A percentile compares a stretch with the other conserved stretches of the same genome.
Conservation (phyloP, 345 rosid genomes). For the Gossypium ekmanianum region DNA sequence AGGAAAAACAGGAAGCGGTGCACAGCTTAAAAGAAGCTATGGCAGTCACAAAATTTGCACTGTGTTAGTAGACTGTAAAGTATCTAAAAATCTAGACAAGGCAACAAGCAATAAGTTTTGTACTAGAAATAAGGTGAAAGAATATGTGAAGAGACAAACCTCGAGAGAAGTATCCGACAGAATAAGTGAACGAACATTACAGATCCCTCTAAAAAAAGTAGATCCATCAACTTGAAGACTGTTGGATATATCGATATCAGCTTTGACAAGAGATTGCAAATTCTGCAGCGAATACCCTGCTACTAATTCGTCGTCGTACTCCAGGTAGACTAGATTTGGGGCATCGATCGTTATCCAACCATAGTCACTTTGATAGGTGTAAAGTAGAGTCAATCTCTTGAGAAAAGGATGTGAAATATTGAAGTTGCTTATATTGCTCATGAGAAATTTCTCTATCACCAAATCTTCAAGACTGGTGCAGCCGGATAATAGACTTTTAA, state of each 20-base stretch:
- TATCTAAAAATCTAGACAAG: too few relatives aligned
- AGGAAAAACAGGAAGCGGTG: neutral
- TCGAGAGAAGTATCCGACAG: neutral
- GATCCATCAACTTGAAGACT: neutral
- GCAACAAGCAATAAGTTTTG: too few relatives aligned
- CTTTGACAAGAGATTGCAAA: neutral
- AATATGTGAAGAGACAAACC: neutral
- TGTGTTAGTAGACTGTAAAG: neutral
- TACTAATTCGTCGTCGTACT: neutral
- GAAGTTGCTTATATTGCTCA: neutral
- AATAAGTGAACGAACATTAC: neutral
- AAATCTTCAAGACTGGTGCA: neutral
- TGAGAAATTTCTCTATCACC: neutral
- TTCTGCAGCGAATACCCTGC: neutral
- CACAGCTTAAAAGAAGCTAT: neutral
- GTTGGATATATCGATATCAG: neutral
- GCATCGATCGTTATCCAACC: neutral
- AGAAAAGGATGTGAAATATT: neutral
- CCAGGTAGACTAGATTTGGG: neutral
- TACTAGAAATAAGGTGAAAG: too few relatives aligned
- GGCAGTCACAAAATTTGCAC: neutral
- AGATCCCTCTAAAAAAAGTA: neutral
- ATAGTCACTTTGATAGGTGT: too few relatives aligned
- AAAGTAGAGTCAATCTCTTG: neutral
- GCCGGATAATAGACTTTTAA: neutral